Evolutionary conservation across 306 rosid genomes (phyloP), one percentile per base, ranked within the genome.

Genomic region (Crataegus laevigata): DNA sequence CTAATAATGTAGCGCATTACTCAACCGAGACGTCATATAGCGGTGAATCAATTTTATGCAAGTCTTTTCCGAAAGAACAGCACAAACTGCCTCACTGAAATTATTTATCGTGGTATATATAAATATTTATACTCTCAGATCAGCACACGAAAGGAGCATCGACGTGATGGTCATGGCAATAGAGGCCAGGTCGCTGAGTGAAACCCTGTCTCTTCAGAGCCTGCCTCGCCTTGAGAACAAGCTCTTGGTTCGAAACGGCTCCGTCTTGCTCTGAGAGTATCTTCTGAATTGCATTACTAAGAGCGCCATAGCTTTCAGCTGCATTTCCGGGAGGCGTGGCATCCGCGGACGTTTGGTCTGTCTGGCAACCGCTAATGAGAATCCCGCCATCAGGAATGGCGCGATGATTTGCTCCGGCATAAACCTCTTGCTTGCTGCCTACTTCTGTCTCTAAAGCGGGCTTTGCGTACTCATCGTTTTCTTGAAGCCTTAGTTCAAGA

Each of bases 351-450:
- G 96, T 91, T 73, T 93, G 88, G 64, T 87, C 78, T 2, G 89
- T 93, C 66, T 93, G 97, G 75, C 93, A 93, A 51, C 97, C 97
- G 55, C 93, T 91, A 7, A 93, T 68, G 73, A 93, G 81, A 71
- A 93, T 88, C 52, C 96, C 97, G 40, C 78, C 75, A 9, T 84
- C 88, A 0, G 85, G 74, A 42, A 77, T 36, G 3, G 64, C 77
- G 0, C 80, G 74, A 75, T 71, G 88, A 38, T 75, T 38, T 47
- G 89, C 75, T 69, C 90, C 88, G 3, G 96, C 93, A 66, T 89
- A 86, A 9, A 70, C 93, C 77, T 89, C 91, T 47, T 79, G 76
- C 71, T 82, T 80, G 70, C 74, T 82, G 3, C 83, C 88, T 19
- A 93, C 87, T 0, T 76, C n/a, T 25, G 98, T 82, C 11, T 88